Evolutionary conservation across 345 rosid genomes (phyloP), one percentile per base, ranked within the genome.

Genomic region (Murraya paniculata): DNA sequence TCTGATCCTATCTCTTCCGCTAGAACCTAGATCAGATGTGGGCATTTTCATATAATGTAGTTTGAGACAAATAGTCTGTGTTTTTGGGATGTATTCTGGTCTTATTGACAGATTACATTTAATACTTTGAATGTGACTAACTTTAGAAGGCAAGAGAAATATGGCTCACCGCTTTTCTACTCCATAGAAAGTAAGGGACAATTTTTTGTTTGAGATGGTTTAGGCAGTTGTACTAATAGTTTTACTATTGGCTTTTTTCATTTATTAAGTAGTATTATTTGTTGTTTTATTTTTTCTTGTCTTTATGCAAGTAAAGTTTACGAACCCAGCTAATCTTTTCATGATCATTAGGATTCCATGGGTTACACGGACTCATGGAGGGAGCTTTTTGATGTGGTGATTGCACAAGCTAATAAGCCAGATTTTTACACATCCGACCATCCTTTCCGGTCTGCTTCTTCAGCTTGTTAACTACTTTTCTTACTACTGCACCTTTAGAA

Each of bases 361-460:
- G 93, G 91, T 66, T 78, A 73, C 76, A 73, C 68, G 82, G 97
- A 87, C 68, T 95, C 93, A 1, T 95, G 99, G 99, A 86, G 92
- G 78, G 96, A 93, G 45, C 98, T 95, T 82, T 95, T 95, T 39
- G 98, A 93, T 85, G 99, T 95, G 69, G 97, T 93, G 67, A 95
- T 95, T 85, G 99, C 97, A 39, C 89, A 95, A 88, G 98, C 99
- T 35, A 92, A 92, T 82, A 93, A 95, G 84, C 99, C 97, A 68
- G 95, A 92, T 2, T 93, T 95, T 84, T 92, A 92, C 84, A 92
- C 93, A 77, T 94, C 94, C 76, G 95, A 93, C 84, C 97, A 91
- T 76, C 97, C 94, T 36, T 94, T 94, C 84, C 97, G 98, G 98
- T 94, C 81, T 48, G 91, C 83, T 25, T 73, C 61, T 50, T 48